A percentile compares a stretch with the other conserved stretches of the same genome.
Evolutionary conservation across 257 asterid species (phyloP).

Genomic region (Mitragyna speciosa): DNA sequence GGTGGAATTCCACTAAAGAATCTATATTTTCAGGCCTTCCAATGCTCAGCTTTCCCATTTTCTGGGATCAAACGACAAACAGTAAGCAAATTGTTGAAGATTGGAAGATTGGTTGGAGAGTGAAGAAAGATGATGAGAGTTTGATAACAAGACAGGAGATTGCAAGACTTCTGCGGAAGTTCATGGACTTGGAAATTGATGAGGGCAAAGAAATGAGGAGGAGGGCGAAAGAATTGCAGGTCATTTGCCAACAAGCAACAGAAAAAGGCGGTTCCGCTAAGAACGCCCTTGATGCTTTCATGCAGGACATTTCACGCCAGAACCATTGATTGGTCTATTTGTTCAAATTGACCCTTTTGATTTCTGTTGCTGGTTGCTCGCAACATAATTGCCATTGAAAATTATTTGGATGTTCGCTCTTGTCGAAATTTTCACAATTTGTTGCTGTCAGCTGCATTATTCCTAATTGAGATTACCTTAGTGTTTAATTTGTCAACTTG

Average conservation of each 20-base stretch:
- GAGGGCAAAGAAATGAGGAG: slow-evolving; percentile 38
- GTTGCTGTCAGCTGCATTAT: too few species aligned
- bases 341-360: slow-evolving; percentile 23
- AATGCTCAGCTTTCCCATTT: slow-evolving; percentile 44
- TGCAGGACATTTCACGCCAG: slow-evolving; percentile 5
- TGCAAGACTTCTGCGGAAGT: slow-evolving; percentile 27
- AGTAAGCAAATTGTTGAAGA: slow-evolving; percentile 55
- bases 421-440: too few species aligned
- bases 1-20: slow-evolving; percentile 76
- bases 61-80: slow-evolving; percentile 51
- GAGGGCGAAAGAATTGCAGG: slow-evolving; percentile 41
- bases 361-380: not conserved
- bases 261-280: slow-evolving; percentile 42
- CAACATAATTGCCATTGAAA: too few species aligned
- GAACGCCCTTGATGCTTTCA: slow-evolving; percentile 35
- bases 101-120: slow-evolving; percentile 61
- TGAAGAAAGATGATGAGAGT: slow-evolving; percentile 31
- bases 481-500: too few species aligned
- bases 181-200: slow-evolving; percentile 45
- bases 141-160: slow-evolving; percentile 39
- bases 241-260: slow-evolving; percentile 33
- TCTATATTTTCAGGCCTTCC: slow-evolving; percentile 51
- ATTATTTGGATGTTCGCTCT: too few species aligned
- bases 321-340: not conserved
- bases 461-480: too few species aligned